phyloP scores from a whole-genome alignment of 169 alveolate species.

The Eimeria zaria region DNA sequence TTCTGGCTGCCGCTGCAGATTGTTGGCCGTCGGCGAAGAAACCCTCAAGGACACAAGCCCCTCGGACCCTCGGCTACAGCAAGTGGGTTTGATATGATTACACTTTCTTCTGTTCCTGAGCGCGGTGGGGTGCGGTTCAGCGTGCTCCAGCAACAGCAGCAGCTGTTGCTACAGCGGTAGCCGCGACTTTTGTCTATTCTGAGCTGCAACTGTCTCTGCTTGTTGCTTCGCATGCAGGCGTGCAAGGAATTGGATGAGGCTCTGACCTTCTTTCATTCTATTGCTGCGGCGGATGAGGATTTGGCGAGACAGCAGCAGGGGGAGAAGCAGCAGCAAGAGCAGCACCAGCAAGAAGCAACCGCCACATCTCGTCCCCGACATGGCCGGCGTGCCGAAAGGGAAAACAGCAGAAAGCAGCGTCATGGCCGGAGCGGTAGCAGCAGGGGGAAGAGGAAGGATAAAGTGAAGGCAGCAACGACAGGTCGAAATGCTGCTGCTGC shows the following conservation, averaged over 20 bases:
- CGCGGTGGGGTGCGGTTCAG: neutral
- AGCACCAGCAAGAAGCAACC: neutral
- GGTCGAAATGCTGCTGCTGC: conserved; percentile 33
- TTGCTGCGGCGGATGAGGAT: conserved; percentile 71
- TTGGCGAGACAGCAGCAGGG: conserved; percentile 41
- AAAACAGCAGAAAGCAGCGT: conserved; percentile 46
- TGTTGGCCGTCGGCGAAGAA: conserved; percentile 18
- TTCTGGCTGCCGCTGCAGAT: conserved; percentile 12
- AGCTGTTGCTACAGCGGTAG: neutral
- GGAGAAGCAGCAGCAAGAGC: conserved; percentile 13
- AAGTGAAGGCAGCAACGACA: conserved; percentile 16
- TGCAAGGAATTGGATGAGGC: conserved; percentile 67
- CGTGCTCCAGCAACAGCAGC: neutral
- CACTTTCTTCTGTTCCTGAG: neutral
- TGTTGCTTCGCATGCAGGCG: conserved; percentile 53
- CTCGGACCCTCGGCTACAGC: conserved; percentile 21
- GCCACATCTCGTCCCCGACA: neutral
- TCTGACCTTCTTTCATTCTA: conserved; percentile 46
- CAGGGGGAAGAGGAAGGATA: conserved; percentile 18
- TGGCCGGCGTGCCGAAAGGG: conserved; percentile 13
- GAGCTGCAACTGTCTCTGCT: neutral
- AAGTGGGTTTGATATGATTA: neutral
- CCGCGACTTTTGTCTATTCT: neutral
- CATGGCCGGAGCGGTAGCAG: conserved; percentile 41
- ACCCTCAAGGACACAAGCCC: conserved; percentile 7